A percentile compares a stretch with the other conserved stretches of the same genome.
Evolutionary conservation across 2,329 filamentous ascomycete species (phyloP).

Genomic region (Neonectria neomacrospora): DNA sequence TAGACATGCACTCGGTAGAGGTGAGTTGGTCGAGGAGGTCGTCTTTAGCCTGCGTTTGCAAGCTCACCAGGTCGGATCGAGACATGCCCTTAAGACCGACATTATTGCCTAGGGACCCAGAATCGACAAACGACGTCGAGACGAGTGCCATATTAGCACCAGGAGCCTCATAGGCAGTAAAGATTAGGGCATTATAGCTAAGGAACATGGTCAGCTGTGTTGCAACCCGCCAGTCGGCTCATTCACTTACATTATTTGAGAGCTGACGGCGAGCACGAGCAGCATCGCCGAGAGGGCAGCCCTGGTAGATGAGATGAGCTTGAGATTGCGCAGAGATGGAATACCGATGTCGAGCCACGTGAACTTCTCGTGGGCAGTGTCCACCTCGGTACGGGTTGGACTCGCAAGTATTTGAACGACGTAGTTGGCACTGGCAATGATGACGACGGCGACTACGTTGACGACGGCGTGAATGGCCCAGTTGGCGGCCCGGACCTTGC

Average conservation of each 20-base stretch:
- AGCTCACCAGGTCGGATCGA: constrained; percentile 18
- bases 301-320: constrained; percentile 55
- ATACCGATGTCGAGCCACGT: constrained; percentile 66
- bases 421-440: constrained; percentile 64
- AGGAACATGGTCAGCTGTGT: constrained; percentile 10
- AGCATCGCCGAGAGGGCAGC: constrained; percentile 53
- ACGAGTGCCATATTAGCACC: constrained; percentile 29
- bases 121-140: constrained; percentile 29
- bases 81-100: constrained; percentile 23
- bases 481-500: constrained; percentile 49
- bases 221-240: background rate
- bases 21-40: constrained; percentile 24
- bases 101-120: constrained; percentile 13
- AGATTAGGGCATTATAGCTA: constrained; percentile 65
- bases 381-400: constrained; percentile 62
- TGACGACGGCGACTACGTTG: constrained; percentile 55
- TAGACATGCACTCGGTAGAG: constrained; percentile 22
- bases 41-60: constrained; percentile 27
- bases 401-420: constrained; percentile 65
- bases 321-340: constrained; percentile 62
- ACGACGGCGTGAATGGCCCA: constrained; percentile 58
- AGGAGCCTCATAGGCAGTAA: constrained; percentile 51
- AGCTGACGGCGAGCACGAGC: constrained; percentile 55
- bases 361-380: constrained; percentile 56
- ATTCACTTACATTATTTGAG: constrained; percentile 61